These are phyloP conservation scores for Candida maris DNA, from an alignment of 805 yeast genomes.

Conservation along the genomic window DNA sequence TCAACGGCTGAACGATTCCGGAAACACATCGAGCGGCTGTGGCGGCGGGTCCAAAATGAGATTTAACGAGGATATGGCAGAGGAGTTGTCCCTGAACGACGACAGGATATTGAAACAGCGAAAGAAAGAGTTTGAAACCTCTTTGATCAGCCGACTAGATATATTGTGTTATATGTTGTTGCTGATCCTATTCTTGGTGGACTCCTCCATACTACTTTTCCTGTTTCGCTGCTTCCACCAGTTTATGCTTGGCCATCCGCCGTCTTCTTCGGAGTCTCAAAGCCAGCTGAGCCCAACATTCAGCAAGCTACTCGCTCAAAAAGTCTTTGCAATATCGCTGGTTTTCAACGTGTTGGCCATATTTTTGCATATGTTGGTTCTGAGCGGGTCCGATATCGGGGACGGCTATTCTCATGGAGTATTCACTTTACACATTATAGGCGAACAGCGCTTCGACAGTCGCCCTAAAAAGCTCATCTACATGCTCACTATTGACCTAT, in stretches of 20 bases:
- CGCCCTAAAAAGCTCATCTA: slow-evolving; percentile 25
- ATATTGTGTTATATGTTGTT: slow-evolving; percentile 36
- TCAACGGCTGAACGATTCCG: no score
- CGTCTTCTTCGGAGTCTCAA: slow-evolving; percentile 31
- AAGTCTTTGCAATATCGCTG: slow-evolving; percentile 26
- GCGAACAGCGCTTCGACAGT: slow-evolving; percentile 34
- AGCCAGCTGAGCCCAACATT: slow-evolving; percentile 19
- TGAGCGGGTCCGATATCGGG: slow-evolving; percentile 23
- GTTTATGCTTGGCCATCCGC: slow-evolving; percentile 38
- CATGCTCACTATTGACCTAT: slow-evolving; percentile 30
- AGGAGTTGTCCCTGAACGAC: slow-evolving; percentile 41
- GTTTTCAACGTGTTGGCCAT: slow-evolving; percentile 26
- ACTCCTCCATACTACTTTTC: slow-evolving; percentile 35
- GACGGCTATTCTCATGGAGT: slow-evolving; percentile 35
- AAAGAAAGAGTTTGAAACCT: slow-evolving; percentile 36
- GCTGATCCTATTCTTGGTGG: slow-evolving; percentile 38
- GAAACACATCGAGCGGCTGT: no score
- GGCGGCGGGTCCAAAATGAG: slow-evolving; percentile 12
- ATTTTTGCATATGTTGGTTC: slow-evolving; percentile 34
- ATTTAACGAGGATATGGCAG: slow-evolving; percentile 13
- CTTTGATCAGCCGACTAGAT: slow-evolving; percentile 34
- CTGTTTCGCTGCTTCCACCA: slow-evolving; percentile 35
- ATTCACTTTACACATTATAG: slow-evolving; percentile 42
- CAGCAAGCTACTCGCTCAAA: slow-evolving; percentile 27
- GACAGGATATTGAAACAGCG: slow-evolving; percentile 39